These are phyloP conservation scores for Debaryomyces hansenii DNA, from an alignment of 805 yeast species.

Conservation along the genomic window DNA sequence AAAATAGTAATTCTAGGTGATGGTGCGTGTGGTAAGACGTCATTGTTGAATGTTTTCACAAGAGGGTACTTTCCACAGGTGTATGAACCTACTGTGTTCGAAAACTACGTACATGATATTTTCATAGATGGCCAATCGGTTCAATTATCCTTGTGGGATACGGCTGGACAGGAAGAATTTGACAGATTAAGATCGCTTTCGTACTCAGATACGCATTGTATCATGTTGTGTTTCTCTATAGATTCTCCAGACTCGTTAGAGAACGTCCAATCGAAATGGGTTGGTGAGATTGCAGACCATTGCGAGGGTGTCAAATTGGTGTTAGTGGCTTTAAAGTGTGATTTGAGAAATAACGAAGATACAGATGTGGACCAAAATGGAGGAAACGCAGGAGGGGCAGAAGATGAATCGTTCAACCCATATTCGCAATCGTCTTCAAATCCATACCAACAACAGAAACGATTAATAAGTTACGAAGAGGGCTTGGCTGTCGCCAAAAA, in stretches of 20 bases:
- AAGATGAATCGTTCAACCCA: constrained; percentile 33
- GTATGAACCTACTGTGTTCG: constrained; percentile 97
- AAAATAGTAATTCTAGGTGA: constrained; percentile 94
- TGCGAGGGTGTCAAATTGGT: constrained; percentile 96
- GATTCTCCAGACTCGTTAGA: constrained; percentile 93
- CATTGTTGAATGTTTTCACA: constrained; percentile 90
- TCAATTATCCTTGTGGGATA: constrained; percentile 94
- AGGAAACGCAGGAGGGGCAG: constrained; percentile 17
- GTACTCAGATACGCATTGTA: constrained; percentile 94
- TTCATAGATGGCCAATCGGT: constrained; percentile 93
- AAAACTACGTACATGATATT: constrained; percentile 94
- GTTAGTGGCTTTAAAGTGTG: constrained; percentile 92
- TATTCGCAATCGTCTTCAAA: constrained; percentile 28
- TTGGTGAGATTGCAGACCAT: constrained; percentile 93
- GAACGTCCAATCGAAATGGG: constrained; percentile 95
- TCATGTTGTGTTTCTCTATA: constrained; percentile 92
- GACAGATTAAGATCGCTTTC: constrained; percentile 90
- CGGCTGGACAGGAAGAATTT: constrained; percentile 99
- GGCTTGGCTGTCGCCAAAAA: constrained; percentile 90
- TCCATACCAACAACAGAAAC: constrained; percentile 41
- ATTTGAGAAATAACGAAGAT: constrained; percentile 72
- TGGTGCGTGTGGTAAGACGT: constrained; percentile 99
- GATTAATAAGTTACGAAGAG: constrained; percentile 83
- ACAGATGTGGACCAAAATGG: constrained; percentile 31
- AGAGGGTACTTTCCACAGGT: constrained; percentile 98